Base-by-base conservation (phyloP, 345 rosid genomes). In the Brassica cretica region DNA sequence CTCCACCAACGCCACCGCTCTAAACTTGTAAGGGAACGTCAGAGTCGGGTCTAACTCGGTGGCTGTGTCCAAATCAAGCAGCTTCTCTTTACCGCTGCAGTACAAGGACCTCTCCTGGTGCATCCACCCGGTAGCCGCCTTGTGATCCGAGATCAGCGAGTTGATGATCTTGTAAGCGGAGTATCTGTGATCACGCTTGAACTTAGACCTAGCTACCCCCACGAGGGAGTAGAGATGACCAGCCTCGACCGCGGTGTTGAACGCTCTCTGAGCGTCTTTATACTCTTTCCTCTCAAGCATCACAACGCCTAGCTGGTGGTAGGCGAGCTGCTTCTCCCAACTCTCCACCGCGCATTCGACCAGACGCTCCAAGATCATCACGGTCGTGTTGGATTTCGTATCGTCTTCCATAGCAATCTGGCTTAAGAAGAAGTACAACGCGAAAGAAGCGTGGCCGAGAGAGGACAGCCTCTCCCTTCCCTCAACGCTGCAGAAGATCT, bases 281-380 rank as follows among this genome's bases (percentile, higher is more conserved):
- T 85, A 91, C 76, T 93, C 98, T 71, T 84, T 82, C 81, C 96
- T 87, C 81, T 85, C 94, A 10, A 90, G 84, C 94, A 93, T 90
- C 58, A 88, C 94, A 15, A 84, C 91, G 16, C 98, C 96, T 59
- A 91, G 70, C 61, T 82, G 90, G 77, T 93, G 98, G 68, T 63
- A 88, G 1, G 94, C 94, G 15, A 89, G 85, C 77, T 89, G 96
- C 55, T 85, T 89, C 82, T 93, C 86, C 94, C 98, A 93, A 75
- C 11, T 74, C 64, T 87, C 85, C 1, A 72, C 72, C 0, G 94
- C 89, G 46, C 86, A 89, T 55, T 93, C 94, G 14, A 75, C 79
- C 78, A 89, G 53, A 81, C 96, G 81, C 82, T 93, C 98, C 30
- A 93, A 81, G 5, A 93, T 86, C 96, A 89, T 93, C 32, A 90